A percentile compares a stretch with the other conserved stretches of the same genome.
Evolutionary conservation across 306 rosid species (phyloP).

Genomic region (Parietaria judaica): DNA sequence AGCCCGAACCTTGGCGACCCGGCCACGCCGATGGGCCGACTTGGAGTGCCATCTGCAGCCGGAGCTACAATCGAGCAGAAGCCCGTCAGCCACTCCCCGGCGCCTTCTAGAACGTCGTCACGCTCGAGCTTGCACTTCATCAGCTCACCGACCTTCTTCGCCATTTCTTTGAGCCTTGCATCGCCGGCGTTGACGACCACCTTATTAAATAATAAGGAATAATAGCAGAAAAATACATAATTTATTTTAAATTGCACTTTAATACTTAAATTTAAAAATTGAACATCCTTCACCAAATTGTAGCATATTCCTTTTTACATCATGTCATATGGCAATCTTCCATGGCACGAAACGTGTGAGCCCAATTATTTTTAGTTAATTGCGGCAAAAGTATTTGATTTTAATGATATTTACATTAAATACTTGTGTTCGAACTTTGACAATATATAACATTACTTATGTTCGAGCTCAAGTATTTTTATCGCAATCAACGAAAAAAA

Average conservation of each 20-base stretch:
- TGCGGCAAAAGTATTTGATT: too few relatives aligned
- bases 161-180: not conserved
- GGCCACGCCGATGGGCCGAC: not conserved
- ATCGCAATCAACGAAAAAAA: too few relatives aligned
- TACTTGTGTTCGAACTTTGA: too few relatives aligned
- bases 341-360: too few relatives aligned
- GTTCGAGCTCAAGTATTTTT: too few relatives aligned
- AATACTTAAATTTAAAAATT: not conserved
- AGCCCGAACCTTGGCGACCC: slow-evolving; percentile 8
- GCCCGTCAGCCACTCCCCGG: not conserved
- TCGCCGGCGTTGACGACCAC: not conserved
- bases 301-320: too few relatives aligned
- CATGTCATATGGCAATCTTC: too few relatives aligned
- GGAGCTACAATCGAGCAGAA: not conserved
- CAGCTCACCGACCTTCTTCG: not conserved
- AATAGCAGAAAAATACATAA: too few relatives aligned
- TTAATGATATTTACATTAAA: too few relatives aligned
- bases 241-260: not conserved
- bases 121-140: not conserved
- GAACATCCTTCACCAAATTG: too few relatives aligned
- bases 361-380: too few relatives aligned
- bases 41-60: not conserved
- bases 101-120: slow-evolving; percentile 2
- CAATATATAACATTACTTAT: too few relatives aligned
- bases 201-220: not conserved